Conservation (phyloP, 306 rosid genomes). For the Coriaria nepalensis region DNA sequence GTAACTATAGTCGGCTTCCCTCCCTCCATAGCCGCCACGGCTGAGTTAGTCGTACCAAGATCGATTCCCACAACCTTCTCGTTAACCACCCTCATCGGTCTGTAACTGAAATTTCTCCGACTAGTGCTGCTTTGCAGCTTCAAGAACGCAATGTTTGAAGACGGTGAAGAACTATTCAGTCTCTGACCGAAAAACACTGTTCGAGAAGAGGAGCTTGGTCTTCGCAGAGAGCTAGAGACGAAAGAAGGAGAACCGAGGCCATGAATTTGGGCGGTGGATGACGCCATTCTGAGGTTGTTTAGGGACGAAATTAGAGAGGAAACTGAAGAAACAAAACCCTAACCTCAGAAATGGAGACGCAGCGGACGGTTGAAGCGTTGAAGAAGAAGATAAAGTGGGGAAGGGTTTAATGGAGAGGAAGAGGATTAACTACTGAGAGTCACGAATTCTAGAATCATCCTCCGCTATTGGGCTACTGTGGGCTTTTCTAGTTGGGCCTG, state of each 20-base stretch:
- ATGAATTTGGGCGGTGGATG: slow-evolving; percentile 58
- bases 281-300: slow-evolving; percentile 25
- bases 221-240: slow-evolving; percentile 16
- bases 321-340: too few species aligned
- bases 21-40: slow-evolving; percentile 59
- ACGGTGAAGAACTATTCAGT: slow-evolving; percentile 14
- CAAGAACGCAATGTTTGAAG: slow-evolving; percentile 24
- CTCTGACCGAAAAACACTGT: slow-evolving; percentile 44
- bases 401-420: too few species aligned
- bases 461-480: too few species aligned
- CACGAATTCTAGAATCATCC: too few species aligned
- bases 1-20: slow-evolving; percentile 50
- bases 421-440: too few species aligned
- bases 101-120: slow-evolving; percentile 14
- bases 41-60: slow-evolving; percentile 54
- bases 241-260: slow-evolving; percentile 46
- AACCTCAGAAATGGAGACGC: too few species aligned
- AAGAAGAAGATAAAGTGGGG: too few species aligned
- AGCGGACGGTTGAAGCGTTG: too few species aligned
- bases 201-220: slow-evolving; percentile 11
- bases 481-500: too few species aligned
- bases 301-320: too few species aligned
- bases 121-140: slow-evolving; percentile 16
- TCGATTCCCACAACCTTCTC: slow-evolving; percentile 77
- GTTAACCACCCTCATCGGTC: slow-evolving; percentile 45